Percentiles rank a stretch among this genome's conserved stretches.
Evolutionary conservation across 108 stramenopile genomes (phyloP).

Genomic region (Mayamaea pseudoterrestris): DNA sequence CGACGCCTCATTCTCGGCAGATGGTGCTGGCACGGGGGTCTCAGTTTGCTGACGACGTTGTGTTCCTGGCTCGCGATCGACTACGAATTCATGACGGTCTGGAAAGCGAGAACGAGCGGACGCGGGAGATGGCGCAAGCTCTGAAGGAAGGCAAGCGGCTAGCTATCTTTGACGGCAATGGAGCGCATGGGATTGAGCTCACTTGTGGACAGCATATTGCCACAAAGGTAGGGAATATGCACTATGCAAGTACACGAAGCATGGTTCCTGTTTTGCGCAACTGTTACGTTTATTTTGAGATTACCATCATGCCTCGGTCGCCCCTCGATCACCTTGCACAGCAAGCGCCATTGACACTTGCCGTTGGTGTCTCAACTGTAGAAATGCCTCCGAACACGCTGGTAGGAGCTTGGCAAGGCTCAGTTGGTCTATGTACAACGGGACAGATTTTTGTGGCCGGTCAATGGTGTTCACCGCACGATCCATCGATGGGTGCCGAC

Average conservation of each 20-base stretch:
- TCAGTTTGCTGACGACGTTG: constrained; percentile 85
- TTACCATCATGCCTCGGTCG: constrained; percentile 59
- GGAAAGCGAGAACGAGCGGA: constrained; percentile 65
- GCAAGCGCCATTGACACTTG: too few relatives aligned
- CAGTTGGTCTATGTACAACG: constrained; percentile 84
- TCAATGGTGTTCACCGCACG: constrained; percentile 62
- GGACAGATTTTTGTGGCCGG: constrained; percentile 80
- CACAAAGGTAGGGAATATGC: constrained; percentile 78
- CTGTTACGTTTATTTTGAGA: constrained; percentile 91
- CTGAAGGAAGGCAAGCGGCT: constrained; percentile 64
- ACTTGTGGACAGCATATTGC: constrained; percentile 82
- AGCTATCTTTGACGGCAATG: constrained; percentile 82
- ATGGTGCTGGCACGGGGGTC: constrained; percentile 73
- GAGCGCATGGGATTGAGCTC: constrained; percentile 59
- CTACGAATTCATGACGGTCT: constrained; percentile 74
- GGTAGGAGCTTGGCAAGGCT: constrained; percentile 89
- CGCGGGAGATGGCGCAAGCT: constrained; percentile 74
- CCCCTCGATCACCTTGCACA: constrained; percentile 34
- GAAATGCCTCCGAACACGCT: constrained; percentile 94
- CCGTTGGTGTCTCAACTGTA: constrained; percentile 84
- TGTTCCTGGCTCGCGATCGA: constrained; percentile 91
- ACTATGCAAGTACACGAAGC: constrained; percentile 72
- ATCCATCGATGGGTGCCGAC: constrained; percentile 40
- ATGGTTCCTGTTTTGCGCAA: constrained; percentile 90
- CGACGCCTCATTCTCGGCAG: constrained; percentile 79